Conservation (phyloP, 2,329 filamentous ascomycete species). For the Trichoderma harzianum region DNA sequence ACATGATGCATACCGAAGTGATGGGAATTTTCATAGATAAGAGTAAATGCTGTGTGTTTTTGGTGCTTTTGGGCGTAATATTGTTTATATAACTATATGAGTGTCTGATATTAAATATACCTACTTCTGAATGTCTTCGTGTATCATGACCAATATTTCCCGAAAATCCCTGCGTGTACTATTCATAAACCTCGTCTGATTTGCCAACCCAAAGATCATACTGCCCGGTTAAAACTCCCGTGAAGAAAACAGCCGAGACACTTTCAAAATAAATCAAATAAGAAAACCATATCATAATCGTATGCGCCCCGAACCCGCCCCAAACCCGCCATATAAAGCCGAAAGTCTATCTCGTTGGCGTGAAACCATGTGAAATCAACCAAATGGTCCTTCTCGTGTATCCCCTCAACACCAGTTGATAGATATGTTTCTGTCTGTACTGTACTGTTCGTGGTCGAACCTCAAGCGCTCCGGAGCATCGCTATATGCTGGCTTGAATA, state of each 20-base stretch:
- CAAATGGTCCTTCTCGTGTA: background rate
- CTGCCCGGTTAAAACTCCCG: background rate
- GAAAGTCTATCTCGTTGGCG: background rate
- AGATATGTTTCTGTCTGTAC: background rate
- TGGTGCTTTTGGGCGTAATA: background rate
- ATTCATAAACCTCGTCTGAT: background rate
- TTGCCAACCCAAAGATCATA: background rate
- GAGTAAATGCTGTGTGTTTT: background rate
- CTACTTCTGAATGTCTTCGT: background rate
- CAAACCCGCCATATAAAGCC: background rate
- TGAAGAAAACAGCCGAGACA: background rate
- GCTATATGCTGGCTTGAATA: background rate
- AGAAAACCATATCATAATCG: background rate
- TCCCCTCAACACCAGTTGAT: background rate
- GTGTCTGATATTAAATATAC: background rate
- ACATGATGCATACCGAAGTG: background rate
- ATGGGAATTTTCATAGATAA: background rate
- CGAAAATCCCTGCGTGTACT: background rate
- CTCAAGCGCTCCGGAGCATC: background rate
- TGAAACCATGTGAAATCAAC: background rate
- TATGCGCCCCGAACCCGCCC: background rate
- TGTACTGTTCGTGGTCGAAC: background rate
- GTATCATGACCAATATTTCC: background rate
- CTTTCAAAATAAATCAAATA: background rate
- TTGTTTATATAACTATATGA: background rate